Conservation (phyloP, 805 yeast species). For the Saccharomyces paradoxus region DNA sequence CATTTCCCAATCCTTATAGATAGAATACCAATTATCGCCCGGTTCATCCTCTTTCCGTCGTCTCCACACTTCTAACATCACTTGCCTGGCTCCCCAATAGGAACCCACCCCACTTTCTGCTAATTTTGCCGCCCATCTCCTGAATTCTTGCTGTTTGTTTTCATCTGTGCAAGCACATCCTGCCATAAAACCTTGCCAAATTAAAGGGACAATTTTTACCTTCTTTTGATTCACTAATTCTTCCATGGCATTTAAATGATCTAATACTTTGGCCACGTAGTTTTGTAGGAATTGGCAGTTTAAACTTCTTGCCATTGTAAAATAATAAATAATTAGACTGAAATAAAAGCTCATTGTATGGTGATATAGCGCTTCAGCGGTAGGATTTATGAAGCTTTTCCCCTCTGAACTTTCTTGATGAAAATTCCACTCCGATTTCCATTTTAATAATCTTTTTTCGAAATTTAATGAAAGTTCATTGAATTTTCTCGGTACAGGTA, state of each 20-base stretch:
- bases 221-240: slow-evolving; percentile 40
- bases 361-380: slow-evolving; percentile 66
- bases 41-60: slow-evolving; percentile 52
- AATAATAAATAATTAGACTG: slow-evolving; percentile 62
- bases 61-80: slow-evolving; percentile 81
- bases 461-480: slow-evolving; percentile 26
- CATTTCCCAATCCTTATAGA: slow-evolving; percentile 77
- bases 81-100: slow-evolving; percentile 79
- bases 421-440: slow-evolving; percentile 74
- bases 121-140: slow-evolving; percentile 50
- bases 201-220: slow-evolving; percentile 61
- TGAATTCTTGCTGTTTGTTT: slow-evolving; percentile 55
- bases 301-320: slow-evolving; percentile 50
- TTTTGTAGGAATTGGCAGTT: slow-evolving; percentile 52
- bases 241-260: slow-evolving; percentile 57
- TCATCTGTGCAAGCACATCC: slow-evolving; percentile 67
- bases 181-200: slow-evolving; percentile 86
- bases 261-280: slow-evolving; percentile 51
- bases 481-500: slow-evolving; percentile 20
- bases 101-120: slow-evolving; percentile 60
- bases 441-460: slow-evolving; percentile 45
- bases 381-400: slow-evolving; percentile 24
- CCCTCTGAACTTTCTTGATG: slow-evolving; percentile 21
- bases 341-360: slow-evolving; percentile 75
- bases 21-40: slow-evolving; percentile 69